These are phyloP conservation scores for Leccinum boreale DNA, from an alignment of 768 basidiomycete genomes.

Conservation along the genomic window DNA sequence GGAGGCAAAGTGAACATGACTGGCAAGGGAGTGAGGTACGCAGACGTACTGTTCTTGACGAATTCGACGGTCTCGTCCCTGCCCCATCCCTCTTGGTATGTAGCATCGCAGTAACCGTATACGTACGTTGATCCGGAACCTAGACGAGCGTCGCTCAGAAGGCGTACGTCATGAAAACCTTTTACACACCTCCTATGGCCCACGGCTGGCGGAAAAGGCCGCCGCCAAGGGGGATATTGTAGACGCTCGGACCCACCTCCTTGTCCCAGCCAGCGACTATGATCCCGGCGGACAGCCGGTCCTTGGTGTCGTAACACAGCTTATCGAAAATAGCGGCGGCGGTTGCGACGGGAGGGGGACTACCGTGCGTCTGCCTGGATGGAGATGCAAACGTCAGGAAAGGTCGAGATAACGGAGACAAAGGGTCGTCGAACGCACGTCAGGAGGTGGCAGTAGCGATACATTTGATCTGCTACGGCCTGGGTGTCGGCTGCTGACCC, in stretches of 20 bases:
- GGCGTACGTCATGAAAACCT: background rate
- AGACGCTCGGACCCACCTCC: constrained; percentile 86
- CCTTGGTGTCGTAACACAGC: constrained; percentile 94
- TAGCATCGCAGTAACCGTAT: constrained; percentile 99
- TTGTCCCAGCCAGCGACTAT: constrained; percentile 99
- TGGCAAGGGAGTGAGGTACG: background rate
- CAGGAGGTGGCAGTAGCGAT: constrained; percentile 75
- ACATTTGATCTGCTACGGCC: constrained; percentile 89
- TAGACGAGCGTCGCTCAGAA: constrained; percentile 25
- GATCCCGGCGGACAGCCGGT: constrained; percentile 83
- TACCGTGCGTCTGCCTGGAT: constrained; percentile 53
- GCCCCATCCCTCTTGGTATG: constrained; percentile 89
- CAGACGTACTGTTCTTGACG: constrained; percentile 86
- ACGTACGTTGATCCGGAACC: constrained; percentile 97
- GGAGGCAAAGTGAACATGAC: constrained; percentile 5
- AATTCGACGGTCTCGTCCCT: constrained; percentile 89
- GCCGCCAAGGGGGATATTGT: constrained; percentile 95
- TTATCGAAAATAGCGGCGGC: constrained; percentile 84
- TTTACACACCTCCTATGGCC: constrained; percentile 87
- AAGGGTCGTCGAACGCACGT: constrained; percentile 43
- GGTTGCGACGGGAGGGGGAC: constrained; percentile 72
- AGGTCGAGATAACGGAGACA: background rate
- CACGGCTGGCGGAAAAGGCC: constrained; percentile 97
- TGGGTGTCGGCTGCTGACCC: constrained; percentile 98
- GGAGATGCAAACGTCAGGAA: constrained; percentile 1